A percentile compares a stretch with the other conserved stretches of the same genome.
phyloP scores from a whole-genome alignment of 345 rosid genomes.

The Lumnitzera littorea region DNA sequence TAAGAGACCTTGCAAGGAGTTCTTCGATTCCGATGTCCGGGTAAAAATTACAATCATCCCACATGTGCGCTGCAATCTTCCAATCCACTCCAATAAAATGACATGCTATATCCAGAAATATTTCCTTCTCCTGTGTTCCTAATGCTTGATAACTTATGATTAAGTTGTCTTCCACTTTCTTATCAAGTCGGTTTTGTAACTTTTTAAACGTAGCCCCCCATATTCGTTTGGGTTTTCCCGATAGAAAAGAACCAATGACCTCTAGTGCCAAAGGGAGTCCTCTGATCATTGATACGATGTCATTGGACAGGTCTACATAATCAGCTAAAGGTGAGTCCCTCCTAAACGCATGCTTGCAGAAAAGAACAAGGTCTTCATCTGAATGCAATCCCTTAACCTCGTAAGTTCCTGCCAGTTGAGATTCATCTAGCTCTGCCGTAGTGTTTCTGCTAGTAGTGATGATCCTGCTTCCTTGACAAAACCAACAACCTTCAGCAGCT shows the following conservation, averaged over 20 bases:
- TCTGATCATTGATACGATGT: neutral
- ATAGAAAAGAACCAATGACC: slow-evolving; percentile 3
- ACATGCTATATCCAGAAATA: slow-evolving; percentile 11
- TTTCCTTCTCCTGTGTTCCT: neutral
- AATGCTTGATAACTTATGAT: slow-evolving; percentile 5
- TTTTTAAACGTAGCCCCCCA: slow-evolving; percentile 1
- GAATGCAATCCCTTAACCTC: too few species aligned
- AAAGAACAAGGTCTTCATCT: neutral
- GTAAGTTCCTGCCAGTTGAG: too few species aligned
- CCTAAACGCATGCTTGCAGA: neutral
- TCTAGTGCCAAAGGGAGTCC: slow-evolving; percentile 3
- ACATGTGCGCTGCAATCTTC: neutral
- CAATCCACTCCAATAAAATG: neutral
- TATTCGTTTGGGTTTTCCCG: neutral
- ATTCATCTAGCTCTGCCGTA: too few species aligned
- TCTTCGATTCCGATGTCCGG: neutral
- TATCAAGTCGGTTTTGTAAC: neutral
- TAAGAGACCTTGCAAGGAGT: neutral
- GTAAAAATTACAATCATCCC: neutral
- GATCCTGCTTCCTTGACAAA: too few species aligned
- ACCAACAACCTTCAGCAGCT: too few species aligned
- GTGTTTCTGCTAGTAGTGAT: too few species aligned
- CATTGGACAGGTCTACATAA: neutral
- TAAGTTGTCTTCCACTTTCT: slow-evolving; percentile 1
- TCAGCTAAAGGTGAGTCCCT: neutral